Base-by-base conservation (phyloP, 148 eudicot genomes). In the Cornus kousa region DNA sequence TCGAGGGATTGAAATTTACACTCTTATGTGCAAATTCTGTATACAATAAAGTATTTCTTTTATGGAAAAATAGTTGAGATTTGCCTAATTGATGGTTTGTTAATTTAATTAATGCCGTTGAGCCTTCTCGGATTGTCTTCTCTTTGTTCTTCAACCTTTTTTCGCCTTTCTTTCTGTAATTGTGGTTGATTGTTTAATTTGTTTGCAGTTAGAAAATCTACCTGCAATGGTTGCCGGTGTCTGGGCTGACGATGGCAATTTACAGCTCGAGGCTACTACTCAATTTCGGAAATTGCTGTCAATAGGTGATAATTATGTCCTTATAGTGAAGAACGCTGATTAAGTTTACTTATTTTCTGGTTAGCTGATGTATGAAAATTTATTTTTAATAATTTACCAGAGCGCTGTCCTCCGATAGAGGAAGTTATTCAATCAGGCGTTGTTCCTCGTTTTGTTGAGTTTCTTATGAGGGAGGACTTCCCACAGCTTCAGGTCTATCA, bases 281-380 rank as follows among this genome's bases (percentile, higher is more conserved):
- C 90, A 87, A 59, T 83, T 87, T 75, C 80, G 90, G 46, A 87
- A 87, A 72, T 75, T 87, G 74, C 82, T 87, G 5, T 87, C 90
- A 10, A 87, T 85, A 77, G 90, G 90, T 87, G 48, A 70, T 77
- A 13, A 7, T 60, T 62, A 5, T 35, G 17, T 67, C 10, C 22
- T 11, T 40, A 35, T 74, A 14, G 19, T 53, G 19, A 2, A 53
- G 19, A 13, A 7, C 12, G 59, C 59, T 53, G 19, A 53, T 53
- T 53, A 53, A 14, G 9, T 62, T 55, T 17, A 13, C 10, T 16
- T 59, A 43, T 43, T 19, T 43, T 19, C 5, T 40, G 35, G 10
- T 50, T 43, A 37, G 13, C 17, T 6, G 23, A 13, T 66, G 70
- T 33, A 22, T 65, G 28, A 66, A 13, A 16, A 20, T 24, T 20